phyloP scores from a whole-genome alignment of 805 yeast species.

The Sugiyamaella qingdaonensis region DNA sequence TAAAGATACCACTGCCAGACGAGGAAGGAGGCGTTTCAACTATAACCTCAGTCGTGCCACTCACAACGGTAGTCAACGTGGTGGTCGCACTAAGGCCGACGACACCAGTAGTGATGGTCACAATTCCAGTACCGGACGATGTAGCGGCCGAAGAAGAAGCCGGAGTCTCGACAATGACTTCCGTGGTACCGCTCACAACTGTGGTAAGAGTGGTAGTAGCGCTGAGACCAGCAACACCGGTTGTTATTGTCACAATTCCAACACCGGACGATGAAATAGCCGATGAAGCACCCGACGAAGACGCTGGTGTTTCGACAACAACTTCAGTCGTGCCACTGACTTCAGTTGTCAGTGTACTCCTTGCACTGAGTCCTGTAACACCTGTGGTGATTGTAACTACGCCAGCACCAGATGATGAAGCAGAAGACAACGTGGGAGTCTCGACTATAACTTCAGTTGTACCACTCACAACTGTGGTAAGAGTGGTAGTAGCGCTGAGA shows the following conservation, averaged over 20 bases:
- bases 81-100: background rate
- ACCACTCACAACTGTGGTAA: background rate
- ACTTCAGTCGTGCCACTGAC: background rate
- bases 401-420: background rate
- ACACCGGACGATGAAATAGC: background rate
- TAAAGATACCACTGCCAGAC: too few species aligned
- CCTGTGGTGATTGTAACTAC: background rate
- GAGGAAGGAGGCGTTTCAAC: background rate
- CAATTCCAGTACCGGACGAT: background rate
- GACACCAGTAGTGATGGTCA: background rate
- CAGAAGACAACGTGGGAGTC: background rate
- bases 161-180: slow-evolving; percentile 1
- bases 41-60: background rate
- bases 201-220: slow-evolving; percentile 9
- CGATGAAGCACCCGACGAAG: slow-evolving; percentile 1
- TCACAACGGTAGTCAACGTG: background rate
- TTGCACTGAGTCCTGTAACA: background rate
- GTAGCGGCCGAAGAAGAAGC: background rate
- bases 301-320: background rate
- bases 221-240: background rate
- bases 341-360: background rate
- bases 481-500: slow-evolving; percentile 5
- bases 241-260: background rate
- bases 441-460: slow-evolving; percentile 1
- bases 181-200: background rate